Percentiles rank a stretch among this genome's conserved stretches.
Evolutionary conservation across 306 rosid species (phyloP).

Genomic region (Trifolium subterraneum): DNA sequence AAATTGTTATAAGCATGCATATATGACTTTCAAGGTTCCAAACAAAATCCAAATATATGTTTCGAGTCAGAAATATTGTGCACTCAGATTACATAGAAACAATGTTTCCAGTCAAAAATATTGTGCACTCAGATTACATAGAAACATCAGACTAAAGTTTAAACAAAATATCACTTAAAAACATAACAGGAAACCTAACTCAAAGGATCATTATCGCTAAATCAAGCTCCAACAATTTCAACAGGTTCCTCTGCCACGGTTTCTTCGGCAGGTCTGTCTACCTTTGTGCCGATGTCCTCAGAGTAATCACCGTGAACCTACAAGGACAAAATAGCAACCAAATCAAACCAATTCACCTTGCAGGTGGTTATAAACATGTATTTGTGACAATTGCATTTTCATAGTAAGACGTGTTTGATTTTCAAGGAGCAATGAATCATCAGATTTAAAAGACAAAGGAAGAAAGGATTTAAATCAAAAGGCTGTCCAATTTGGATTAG

Average conservation of each 20-base stretch:
- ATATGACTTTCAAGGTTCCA: not conserved
- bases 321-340: not conserved
- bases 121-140: slow-evolving; percentile 31
- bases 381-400: not conserved
- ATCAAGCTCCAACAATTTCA: slow-evolving; percentile 81
- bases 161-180: slow-evolving; percentile 12
- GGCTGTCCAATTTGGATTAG: not conserved
- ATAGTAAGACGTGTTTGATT: not conserved
- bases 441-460: too few species aligned
- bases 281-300: slow-evolving; percentile 79
- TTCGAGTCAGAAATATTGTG: slow-evolving; percentile 28
- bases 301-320: slow-evolving; percentile 88
- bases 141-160: not conserved
- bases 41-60: slow-evolving; percentile 10
- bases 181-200: slow-evolving; percentile 29
- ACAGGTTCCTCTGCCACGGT: slow-evolving; percentile 55
- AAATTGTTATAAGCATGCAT: not conserved
- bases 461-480: too few species aligned
- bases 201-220: not conserved
- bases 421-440: too few species aligned
- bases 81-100: slow-evolving; percentile 30
- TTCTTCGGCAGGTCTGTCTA: slow-evolving; percentile 88
- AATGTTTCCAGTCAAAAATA: slow-evolving; percentile 42
- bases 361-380: not conserved
- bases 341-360: not conserved